These are phyloP conservation scores for Debaryomycetaceae sp. DNA, from an alignment of 1,139 yeast species.

Conservation along the genomic window DNA sequence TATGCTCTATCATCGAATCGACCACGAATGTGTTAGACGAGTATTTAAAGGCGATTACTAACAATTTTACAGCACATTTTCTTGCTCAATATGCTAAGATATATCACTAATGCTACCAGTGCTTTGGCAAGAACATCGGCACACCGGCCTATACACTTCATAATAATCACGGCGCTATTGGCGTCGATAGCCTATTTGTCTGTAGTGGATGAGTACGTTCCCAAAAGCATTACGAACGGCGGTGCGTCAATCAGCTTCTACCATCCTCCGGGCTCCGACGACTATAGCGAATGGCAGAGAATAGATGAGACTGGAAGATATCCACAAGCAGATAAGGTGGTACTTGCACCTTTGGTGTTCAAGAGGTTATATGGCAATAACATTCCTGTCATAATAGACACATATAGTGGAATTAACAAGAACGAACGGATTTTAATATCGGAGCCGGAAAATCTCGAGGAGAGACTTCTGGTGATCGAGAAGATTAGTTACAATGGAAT, in stretches of 20 bases:
- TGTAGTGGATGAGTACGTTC: conserved; percentile 75
- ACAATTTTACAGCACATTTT: conserved; percentile 6
- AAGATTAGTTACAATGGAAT: conserved; percentile 39
- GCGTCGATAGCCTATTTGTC: conserved; percentile 83
- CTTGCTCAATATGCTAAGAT: conserved; percentile 20
- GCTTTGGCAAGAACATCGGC: conserved; percentile 67
- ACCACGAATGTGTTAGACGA: background rate
- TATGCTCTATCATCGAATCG: too few species aligned
- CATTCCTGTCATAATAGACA: conserved; percentile 31
- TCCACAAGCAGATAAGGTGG: conserved; percentile 43
- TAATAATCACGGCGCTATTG: conserved; percentile 66
- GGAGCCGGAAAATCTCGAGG: conserved; percentile 32
- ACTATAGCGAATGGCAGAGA: conserved; percentile 43
- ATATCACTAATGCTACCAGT: conserved; percentile 32
- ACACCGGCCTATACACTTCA: conserved; percentile 83
- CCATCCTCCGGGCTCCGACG: conserved; percentile 41
- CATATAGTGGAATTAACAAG: conserved; percentile 27
- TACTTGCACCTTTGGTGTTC: conserved; percentile 56
- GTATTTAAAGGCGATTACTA: conserved; percentile 1
- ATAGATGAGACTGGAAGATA: conserved; percentile 31
- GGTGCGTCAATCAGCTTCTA: conserved; percentile 23
- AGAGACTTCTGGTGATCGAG: conserved; percentile 29
- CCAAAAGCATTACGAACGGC: conserved; percentile 25
- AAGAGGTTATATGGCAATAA: conserved; percentile 34
- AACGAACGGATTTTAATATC: conserved; percentile 44